Percentiles rank a stretch among this genome's conserved stretches.
These are phyloP conservation scores for Urochloa ruziziensis DNA, from an alignment of 176 grass and related monocot genomes.

Conservation along the genomic window DNA sequence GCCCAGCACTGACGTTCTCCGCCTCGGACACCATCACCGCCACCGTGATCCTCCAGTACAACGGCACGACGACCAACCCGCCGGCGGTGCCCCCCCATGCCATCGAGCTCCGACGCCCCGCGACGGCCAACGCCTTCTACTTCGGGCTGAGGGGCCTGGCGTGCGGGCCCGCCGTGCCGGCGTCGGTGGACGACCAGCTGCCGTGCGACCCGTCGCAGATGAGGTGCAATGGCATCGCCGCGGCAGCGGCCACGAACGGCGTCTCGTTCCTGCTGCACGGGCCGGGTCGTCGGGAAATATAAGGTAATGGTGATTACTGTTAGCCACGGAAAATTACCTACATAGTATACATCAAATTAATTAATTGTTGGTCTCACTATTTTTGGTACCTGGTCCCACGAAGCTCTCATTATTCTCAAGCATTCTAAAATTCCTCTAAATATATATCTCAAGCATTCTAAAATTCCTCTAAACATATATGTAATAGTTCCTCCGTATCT, in stretches of 20 bases:
- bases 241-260: conserved; percentile 71
- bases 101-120: conserved; percentile 39
- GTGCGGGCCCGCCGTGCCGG: conserved; percentile 39
- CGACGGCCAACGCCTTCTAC: conserved; percentile 50
- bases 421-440: too few species aligned
- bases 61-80: conserved; percentile 28
- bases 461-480: too few species aligned
- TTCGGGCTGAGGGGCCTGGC: conserved; percentile 42
- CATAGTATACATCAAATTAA: too few species aligned
- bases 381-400: too few species aligned
- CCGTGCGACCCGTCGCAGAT: conserved; percentile 48
- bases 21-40: conserved; percentile 26
- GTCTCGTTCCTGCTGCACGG: conserved; percentile 57
- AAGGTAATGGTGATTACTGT: too few species aligned
- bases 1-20: not conserved
- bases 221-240: conserved; percentile 27
- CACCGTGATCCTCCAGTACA: conserved; percentile 62
- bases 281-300: too few species aligned
- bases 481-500: too few species aligned
- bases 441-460: too few species aligned
- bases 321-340: too few species aligned
- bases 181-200: conserved; percentile 44
- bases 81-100: conserved; percentile 49
- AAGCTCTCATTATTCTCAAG: too few species aligned
- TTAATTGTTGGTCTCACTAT: too few species aligned